Evolutionary conservation across 2,329 filamentous ascomycete species (phyloP).

Genomic region (Reticulascus tulasneorum): DNA sequence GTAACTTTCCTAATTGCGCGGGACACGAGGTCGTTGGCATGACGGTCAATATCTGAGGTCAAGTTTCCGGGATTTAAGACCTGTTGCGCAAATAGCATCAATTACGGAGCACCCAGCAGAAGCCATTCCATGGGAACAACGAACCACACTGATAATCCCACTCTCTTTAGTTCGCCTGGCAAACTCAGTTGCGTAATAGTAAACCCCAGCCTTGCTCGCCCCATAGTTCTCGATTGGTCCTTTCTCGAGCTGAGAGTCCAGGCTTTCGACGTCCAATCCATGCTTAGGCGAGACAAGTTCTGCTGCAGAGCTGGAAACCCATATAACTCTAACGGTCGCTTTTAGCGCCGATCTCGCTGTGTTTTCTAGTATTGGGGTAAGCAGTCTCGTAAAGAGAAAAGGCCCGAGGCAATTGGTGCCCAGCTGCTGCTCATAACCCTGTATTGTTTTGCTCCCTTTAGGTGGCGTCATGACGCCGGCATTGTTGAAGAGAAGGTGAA

Average conservation of each 20-base stretch:
- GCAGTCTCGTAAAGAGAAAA: slow-evolving; percentile 33
- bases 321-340: slow-evolving; percentile 26
- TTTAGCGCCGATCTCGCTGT: slow-evolving; percentile 26
- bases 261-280: slow-evolving; percentile 23
- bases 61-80: slow-evolving; percentile 37
- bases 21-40: slow-evolving; percentile 10
- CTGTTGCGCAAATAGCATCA: neutral
- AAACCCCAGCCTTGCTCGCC: slow-evolving; percentile 27
- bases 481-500: slow-evolving; percentile 42
- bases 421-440: slow-evolving; percentile 39
- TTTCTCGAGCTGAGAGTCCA: slow-evolving; percentile 19
- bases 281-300: slow-evolving; percentile 17
- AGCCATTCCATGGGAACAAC: neutral
- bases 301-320: slow-evolving; percentile 26
- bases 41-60: slow-evolving; percentile 27
- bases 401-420: slow-evolving; percentile 34
- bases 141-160: slow-evolving; percentile 16
- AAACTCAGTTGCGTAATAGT: slow-evolving; percentile 26
- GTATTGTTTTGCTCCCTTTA: slow-evolving; percentile 33
- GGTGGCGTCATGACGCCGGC: slow-evolving; percentile 40
- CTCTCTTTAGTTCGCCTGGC: slow-evolving; percentile 20
- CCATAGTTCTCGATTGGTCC: slow-evolving; percentile 22
- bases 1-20: slow-evolving; percentile 9
- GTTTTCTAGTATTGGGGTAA: slow-evolving; percentile 28
- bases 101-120: neutral